phyloP scores from a whole-genome alignment of 768 basidiomycete species.

The Psilocybe sp. region DNA sequence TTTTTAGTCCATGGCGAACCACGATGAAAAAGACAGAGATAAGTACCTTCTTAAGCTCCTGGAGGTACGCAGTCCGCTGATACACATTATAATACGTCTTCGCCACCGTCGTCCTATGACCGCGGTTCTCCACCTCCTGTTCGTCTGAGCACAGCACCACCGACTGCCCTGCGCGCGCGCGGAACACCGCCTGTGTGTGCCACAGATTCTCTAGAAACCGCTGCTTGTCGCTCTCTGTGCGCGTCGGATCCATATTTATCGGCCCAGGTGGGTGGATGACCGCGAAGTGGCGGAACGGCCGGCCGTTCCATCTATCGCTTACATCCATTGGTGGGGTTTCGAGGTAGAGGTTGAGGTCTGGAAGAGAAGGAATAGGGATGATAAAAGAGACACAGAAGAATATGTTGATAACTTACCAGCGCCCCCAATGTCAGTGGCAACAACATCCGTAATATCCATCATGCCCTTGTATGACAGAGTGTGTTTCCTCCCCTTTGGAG shows the following conservation, averaged over 20 bases:
- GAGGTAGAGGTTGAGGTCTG: conserved; percentile 85
- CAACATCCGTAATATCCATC: conserved; percentile 80
- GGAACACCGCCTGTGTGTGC: conserved; percentile 79
- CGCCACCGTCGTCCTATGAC: conserved; percentile 61
- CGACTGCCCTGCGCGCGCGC: conserved; percentile 71
- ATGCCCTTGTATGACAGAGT: conserved; percentile 84
- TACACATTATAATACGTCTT: conserved; percentile 91
- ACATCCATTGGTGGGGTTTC: conserved; percentile 82
- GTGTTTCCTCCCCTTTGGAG: conserved; percentile 68
- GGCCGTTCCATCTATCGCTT: conserved; percentile 83
- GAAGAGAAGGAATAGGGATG: neutral
- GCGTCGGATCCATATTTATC: conserved; percentile 61
- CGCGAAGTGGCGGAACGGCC: conserved; percentile 76
- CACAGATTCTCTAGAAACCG: conserved; percentile 89
- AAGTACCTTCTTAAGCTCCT: conserved; percentile 74
- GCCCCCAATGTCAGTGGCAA: conserved; percentile 81
- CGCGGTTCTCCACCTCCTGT: conserved; percentile 68
- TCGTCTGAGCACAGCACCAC: conserved; percentile 71
- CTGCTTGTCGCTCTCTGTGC: conserved; percentile 66
- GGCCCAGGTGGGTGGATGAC: conserved; percentile 76
- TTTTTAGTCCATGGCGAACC: neutral
- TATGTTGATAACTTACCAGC: conserved; percentile 52
- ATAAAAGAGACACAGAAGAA: neutral
- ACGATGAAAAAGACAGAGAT: conserved; percentile 7
- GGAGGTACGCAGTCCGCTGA: conserved; percentile 74